These are phyloP conservation scores for Chalciporus chontae DNA, from an alignment of 768 basidiomycete species.

Conservation along the genomic window DNA sequence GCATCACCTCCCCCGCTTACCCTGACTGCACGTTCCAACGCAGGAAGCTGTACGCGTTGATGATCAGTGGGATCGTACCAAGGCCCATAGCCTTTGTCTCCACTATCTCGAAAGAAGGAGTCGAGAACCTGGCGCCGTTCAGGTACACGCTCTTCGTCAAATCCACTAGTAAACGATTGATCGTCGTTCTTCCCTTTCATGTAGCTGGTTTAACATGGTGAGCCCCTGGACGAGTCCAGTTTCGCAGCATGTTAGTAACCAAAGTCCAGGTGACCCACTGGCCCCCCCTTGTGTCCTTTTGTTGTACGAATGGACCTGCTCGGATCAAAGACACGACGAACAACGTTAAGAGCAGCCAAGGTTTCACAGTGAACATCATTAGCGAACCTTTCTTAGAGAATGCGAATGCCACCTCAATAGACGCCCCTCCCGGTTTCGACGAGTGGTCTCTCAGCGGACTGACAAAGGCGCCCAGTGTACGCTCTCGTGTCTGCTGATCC, in stretches of 20 bases:
- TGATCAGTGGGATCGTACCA: constrained; percentile 40
- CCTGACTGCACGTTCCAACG: neutral
- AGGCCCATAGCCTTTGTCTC: constrained; percentile 47
- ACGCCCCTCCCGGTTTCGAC: constrained; percentile 35
- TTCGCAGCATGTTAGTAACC: neutral
- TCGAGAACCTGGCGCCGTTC: constrained; percentile 42
- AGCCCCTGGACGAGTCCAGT: neutral
- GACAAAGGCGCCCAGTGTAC: constrained; percentile 31
- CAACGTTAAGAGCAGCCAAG: constrained; percentile 44
- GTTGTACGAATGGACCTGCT: constrained; percentile 14
- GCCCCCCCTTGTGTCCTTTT: constrained; percentile 39
- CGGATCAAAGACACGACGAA: constrained; percentile 40
- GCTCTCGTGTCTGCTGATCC: neutral
- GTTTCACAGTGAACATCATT: constrained; percentile 57
- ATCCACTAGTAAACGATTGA: neutral
- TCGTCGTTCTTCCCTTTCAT: neutral
- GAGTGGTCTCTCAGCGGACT: constrained; percentile 44
- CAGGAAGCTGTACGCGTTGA: constrained; percentile 31
- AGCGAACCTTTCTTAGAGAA: constrained; percentile 44
- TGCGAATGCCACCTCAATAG: constrained; percentile 36
- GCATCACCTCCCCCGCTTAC: neutral
- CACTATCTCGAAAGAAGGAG: constrained; percentile 31
- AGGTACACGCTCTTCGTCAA: constrained; percentile 23
- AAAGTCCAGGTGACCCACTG: constrained; percentile 14
- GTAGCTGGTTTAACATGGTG: constrained; percentile 31